Percentiles rank a stretch among this genome's conserved stretches.
Conservation (phyloP, 2,329 filamentous ascomycete genomes). For the Hypoxylon sp. region DNA sequence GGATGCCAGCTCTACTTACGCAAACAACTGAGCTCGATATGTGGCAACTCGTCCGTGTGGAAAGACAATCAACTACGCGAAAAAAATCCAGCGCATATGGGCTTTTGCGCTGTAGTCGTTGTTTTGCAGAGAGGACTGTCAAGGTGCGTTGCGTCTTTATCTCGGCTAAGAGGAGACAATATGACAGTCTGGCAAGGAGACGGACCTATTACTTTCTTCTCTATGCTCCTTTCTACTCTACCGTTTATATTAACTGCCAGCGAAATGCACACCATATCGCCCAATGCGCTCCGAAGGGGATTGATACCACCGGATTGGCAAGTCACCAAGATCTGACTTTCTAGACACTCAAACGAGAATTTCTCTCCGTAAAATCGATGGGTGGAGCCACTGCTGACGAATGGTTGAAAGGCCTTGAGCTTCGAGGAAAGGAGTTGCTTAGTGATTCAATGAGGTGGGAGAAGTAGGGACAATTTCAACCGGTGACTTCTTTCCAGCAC, state of each 20-base stretch:
- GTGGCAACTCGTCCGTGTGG: conserved; percentile 78
- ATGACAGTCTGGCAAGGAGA: conserved; percentile 66
- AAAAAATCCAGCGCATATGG: conserved; percentile 75
- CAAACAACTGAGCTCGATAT: conserved; percentile 77
- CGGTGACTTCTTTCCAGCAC: conserved; percentile 11
- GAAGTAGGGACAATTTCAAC: conserved; percentile 52
- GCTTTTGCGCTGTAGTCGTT: conserved; percentile 76
- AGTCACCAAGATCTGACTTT: conserved; percentile 75
- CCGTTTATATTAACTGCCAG: conserved; percentile 74
- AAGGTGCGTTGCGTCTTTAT: conserved; percentile 65
- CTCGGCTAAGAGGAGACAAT: conserved; percentile 13
- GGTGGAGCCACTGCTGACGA: conserved; percentile 78
- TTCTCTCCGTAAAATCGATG: conserved; percentile 72
- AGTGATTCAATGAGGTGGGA: conserved; percentile 78
- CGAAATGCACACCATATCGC: conserved; percentile 69
- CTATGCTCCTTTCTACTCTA: conserved; percentile 74
- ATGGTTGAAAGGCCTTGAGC: conserved; percentile 81
- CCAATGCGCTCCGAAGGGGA: conserved; percentile 64
- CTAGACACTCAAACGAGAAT: conserved; percentile 72
- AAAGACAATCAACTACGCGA: conserved; percentile 63
- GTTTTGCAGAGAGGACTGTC: conserved; percentile 68
- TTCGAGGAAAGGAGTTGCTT: conserved; percentile 69
- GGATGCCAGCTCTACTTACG: conserved; percentile 75
- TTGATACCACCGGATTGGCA: conserved; percentile 60
- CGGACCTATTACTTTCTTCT: conserved; percentile 74